These are phyloP conservation scores for Chaetomiaceae sp. DNA, from an alignment of 2,329 filamentous ascomycete species.

Conservation along the genomic window DNA sequence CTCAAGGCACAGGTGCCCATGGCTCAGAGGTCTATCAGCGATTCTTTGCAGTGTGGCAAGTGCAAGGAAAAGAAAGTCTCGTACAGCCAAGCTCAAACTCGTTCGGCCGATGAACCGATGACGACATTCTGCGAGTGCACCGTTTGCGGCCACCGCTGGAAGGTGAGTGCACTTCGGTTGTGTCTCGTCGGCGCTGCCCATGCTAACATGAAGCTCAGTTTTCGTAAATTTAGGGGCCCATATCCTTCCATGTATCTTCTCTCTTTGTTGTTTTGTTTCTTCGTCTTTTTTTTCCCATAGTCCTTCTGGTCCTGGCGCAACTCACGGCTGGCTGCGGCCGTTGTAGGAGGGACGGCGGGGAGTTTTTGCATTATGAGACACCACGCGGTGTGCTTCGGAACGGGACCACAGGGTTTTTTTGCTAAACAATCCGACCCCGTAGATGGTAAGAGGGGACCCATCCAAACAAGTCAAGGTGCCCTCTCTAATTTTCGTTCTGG, in stretches of 20 bases:
- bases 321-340: neutral
- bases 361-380: slow-evolving; percentile 4
- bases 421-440: neutral
- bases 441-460: slow-evolving; percentile 7
- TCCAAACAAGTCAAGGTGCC: slow-evolving; percentile 1
- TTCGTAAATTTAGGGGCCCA: slow-evolving; percentile 21
- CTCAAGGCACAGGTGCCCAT: slow-evolving; percentile 93
- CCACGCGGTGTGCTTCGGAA: neutral
- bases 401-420: neutral
- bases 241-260: neutral
- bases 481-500: neutral
- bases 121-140: slow-evolving; percentile 71
- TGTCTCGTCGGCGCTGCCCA: neutral
- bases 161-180: slow-evolving; percentile 46
- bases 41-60: slow-evolving; percentile 82
- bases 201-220: slow-evolving; percentile 25
- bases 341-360: neutral
- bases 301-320: neutral
- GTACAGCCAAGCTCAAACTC: slow-evolving; percentile 93
- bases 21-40: slow-evolving; percentile 84
- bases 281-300: neutral
- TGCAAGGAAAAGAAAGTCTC: slow-evolving; percentile 92
- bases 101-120: slow-evolving; percentile 92
- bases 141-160: slow-evolving; percentile 66
- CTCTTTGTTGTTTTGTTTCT: neutral